Evolutionary conservation across 2,329 filamentous ascomycete genomes (phyloP).

Genomic region (Aspergillus sp.): DNA sequence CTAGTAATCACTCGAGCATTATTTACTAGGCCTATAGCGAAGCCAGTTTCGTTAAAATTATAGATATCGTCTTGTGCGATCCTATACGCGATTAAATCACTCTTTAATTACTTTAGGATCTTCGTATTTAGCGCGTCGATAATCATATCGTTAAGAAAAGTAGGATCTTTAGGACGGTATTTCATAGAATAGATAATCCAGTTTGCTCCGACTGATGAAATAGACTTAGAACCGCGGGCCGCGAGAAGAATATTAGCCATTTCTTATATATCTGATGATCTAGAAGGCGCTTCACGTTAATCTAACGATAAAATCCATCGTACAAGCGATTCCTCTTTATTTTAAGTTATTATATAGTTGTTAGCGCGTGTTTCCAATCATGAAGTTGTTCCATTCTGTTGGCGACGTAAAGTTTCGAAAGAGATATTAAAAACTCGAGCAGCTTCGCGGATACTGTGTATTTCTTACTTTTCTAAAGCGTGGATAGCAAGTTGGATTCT

Average conservation of each 20-base stretch:
- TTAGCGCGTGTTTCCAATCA: neutral
- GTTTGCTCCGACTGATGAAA: conserved; percentile 4
- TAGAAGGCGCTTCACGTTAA: neutral
- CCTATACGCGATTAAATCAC: conserved; percentile 9
- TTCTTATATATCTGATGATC: conserved; percentile 4
- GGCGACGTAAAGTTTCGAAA: no score
- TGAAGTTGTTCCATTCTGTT: no score
- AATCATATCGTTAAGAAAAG: conserved; percentile 8
- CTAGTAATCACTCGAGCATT: conserved; percentile 10
- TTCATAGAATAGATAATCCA: conserved; percentile 11
- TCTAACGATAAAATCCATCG: conserved; percentile 7
- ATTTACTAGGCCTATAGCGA: conserved; percentile 14
- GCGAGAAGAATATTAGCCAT: conserved; percentile 12
- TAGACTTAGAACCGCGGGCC: neutral
- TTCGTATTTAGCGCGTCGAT: conserved; percentile 9
- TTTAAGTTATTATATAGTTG: neutral
- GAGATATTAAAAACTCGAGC: no score
- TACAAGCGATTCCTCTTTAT: conserved; percentile 6
- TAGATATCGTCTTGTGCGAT: conserved; percentile 14
- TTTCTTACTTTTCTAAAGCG: no score
- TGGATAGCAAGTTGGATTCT: no score
- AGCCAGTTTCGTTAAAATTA: conserved; percentile 19
- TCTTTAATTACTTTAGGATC: neutral
- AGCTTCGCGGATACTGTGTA: no score
- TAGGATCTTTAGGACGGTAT: neutral